Base-by-base conservation (phyloP, 768 basidiomycete genomes). In the Scleroderma bovista region DNA sequence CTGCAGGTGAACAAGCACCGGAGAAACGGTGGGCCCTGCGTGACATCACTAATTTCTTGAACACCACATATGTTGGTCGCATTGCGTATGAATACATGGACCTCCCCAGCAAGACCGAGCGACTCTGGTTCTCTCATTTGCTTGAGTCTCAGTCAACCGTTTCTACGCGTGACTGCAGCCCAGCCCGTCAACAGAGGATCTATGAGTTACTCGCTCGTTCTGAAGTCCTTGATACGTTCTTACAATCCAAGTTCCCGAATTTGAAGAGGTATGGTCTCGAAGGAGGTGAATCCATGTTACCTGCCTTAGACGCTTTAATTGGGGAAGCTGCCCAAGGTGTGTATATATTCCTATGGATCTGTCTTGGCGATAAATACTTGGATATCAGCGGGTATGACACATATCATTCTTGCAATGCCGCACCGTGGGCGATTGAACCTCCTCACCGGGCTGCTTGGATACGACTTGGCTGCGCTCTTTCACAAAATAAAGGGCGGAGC, bases 11-110 rank as follows among this genome's bases (percentile, higher is more conserved):
- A 38, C 53, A 57, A 34, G 50, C n/a, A 39, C 51, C 47, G 31
- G 72, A 60, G 3, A 68, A 60, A 60, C 78, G 66, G 65, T 89
- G 87, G 84, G 77, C 79, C 1, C 73, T 95, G 22, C 75, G 75
- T 29, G 78, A 88, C 39, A 89, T 96, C 51, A 77, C 76, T 3
- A 62, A 72, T 15, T 86, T 88, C 63, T 72, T 96, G 12, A 78
- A 84, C 48, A 67, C 72, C 1, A 76, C 88, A 1, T 96, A 96
- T 61, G 86, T 90, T 24, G 88, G 86, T 2, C 80, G 80, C 20
- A 90, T 96, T 56, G 92, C 88, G 1, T 90, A 93, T 60, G 93
- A 96, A 76, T 93, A 84, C 51, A 90, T 91, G 88, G 89, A 93
- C 65, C 86, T 88, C 12, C 84, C 87, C 0, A 84, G 79, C 51